Conservation (phyloP, 2,329 filamentous ascomycete genomes). For the Hypoxylon sp. region DNA sequence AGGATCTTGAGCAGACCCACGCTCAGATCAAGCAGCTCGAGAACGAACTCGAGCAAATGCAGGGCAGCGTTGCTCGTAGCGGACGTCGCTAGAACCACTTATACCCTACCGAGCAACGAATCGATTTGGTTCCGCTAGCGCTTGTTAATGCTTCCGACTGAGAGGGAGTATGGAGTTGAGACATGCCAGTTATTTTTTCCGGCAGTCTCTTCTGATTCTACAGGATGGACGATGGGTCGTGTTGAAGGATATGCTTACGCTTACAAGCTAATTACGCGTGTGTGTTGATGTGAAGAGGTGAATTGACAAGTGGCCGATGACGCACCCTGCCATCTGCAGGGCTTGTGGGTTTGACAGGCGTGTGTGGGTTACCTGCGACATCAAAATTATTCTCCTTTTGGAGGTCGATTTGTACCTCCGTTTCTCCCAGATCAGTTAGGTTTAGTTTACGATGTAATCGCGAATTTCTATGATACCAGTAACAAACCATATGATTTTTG, state of each 20-base stretch:
- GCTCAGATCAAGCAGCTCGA: constrained; percentile 94
- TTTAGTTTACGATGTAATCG: constrained; percentile 56
- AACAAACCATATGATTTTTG: constrained; percentile 34
- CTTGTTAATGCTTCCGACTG: constrained; percentile 47
- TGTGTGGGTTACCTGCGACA: constrained; percentile 43
- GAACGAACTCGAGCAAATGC: constrained; percentile 92
- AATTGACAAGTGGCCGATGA: constrained; percentile 23
- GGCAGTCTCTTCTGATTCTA: constrained; percentile 42
- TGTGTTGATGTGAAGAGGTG: constrained; percentile 35
- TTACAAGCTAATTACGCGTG: constrained; percentile 55
- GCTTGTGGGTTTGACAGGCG: constrained; percentile 27
- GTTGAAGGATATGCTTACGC: constrained; percentile 52
- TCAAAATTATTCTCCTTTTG: constrained; percentile 53
- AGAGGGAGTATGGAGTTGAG: constrained; percentile 49
- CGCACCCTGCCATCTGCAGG: constrained; percentile 35
- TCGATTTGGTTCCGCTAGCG: constrained; percentile 43
- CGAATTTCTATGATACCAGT: constrained; percentile 66
- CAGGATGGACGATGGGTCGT: constrained; percentile 43
- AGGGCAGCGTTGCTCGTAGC: constrained; percentile 90
- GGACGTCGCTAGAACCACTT: constrained; percentile 80
- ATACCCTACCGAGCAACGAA: constrained; percentile 46
- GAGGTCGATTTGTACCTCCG: constrained; percentile 54
- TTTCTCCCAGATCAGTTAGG: constrained; percentile 54
- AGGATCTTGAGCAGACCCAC: constrained; percentile 98
- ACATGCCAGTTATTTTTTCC: constrained; percentile 29